Base-by-base conservation (phyloP, 78 protist genomes). In the Trichosphaerium sp. region DNA sequence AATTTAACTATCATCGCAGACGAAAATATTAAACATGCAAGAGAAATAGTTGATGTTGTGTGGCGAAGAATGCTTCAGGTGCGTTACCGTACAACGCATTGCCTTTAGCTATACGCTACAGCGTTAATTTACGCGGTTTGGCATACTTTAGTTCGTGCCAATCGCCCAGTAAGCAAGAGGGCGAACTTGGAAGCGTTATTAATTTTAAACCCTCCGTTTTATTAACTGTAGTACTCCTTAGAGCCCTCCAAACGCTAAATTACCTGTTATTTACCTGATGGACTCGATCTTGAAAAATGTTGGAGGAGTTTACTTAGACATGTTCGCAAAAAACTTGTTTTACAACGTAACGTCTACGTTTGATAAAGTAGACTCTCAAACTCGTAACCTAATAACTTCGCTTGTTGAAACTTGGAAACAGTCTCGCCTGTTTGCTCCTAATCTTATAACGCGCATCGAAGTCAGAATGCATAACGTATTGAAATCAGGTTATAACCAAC, bases 221-320 rank as follows among this genome's bases (percentile, higher is more conserved):
- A 44, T 15, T 15, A 15, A 44, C 49, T 15, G 31, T 21, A 15
- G 15, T 15, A 44, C 15, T 44, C 11, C 11, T 18, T 4, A 51
- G 48, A 63, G 52, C 2, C 25, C 65, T 4, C 29, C 54, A 0
- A 54, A 69, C 40, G 47, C n/a, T 35, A 69, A 69, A 25, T 38
- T 69, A 1, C 74, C 74, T 8, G 11, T 44, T 1, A 25, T 69
- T n/a, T 69, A 69, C 11, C 63, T 69, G 31, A 18, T 69, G 39
- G 74, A 69, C 8, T 47, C 60, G 12, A 69, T 69, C 23, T 6
- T 37, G 38, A 69, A 69, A 63, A 69, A 69, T 51, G 10, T 69
- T 8, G 74, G 65, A 23, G 74, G 60, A 18, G 60, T 1, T 6
- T 69, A 69, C 31, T 1, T 4, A 35, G 51, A 10, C 5, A 23